phyloP scores from a whole-genome alignment of 306 rosid species.

The Medicago ruthenica region DNA sequence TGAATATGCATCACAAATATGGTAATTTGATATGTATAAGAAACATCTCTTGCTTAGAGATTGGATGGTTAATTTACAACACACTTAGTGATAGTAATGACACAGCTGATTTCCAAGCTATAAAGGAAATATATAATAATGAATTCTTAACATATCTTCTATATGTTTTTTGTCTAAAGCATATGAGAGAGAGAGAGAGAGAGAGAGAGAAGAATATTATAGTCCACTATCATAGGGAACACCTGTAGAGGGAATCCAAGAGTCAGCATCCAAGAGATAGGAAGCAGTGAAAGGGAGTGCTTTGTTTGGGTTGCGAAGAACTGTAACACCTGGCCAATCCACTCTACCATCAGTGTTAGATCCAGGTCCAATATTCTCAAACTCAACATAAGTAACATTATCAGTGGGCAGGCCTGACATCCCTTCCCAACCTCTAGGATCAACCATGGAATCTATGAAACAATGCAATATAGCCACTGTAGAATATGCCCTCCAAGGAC shows the following conservation, averaged over 20 bases:
- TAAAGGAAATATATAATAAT: too few relatives aligned
- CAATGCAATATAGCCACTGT: constrained; percentile 42
- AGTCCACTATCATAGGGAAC: constrained; percentile 44
- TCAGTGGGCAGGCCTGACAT: constrained; percentile 46
- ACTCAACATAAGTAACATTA: constrained; percentile 45
- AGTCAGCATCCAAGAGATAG: constrained; percentile 42
- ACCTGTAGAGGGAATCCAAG: constrained; percentile 51
- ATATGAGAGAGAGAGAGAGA: too few relatives aligned
- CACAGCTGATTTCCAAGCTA: too few relatives aligned
- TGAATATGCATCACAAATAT: too few relatives aligned
- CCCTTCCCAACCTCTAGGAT: constrained; percentile 49
- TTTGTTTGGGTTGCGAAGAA: neutral
- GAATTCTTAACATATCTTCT: too few relatives aligned
- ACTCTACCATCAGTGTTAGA: constrained; percentile 36
- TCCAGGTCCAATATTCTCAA: constrained; percentile 46
- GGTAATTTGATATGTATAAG: too few relatives aligned
- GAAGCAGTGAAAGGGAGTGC: constrained; percentile 44
- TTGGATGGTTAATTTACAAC: too few relatives aligned
- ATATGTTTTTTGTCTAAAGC: too few relatives aligned
- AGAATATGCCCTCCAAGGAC: constrained; percentile 47
- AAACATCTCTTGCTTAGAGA: too few relatives aligned
- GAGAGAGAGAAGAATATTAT: too few relatives aligned
- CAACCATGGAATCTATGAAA: constrained; percentile 50
- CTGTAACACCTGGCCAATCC: constrained; percentile 44
- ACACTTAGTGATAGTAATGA: too few relatives aligned